Base-by-base conservation (phyloP, 768 basidiomycete species). In the Pleurotus ostreatus region DNA sequence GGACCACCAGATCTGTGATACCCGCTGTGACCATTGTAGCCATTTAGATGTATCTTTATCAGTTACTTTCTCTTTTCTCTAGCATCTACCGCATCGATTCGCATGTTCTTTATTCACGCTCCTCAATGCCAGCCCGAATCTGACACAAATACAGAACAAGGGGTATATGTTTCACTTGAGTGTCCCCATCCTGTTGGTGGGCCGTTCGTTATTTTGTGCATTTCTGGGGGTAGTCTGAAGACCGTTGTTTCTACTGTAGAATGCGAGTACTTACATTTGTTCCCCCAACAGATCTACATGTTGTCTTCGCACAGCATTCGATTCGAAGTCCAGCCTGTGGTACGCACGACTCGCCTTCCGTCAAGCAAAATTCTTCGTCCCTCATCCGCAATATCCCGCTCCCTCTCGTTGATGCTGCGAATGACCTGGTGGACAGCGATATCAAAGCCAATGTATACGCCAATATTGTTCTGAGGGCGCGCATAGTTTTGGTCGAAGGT, bases 31-130 rank as follows among this genome's bases (percentile, higher is more conserved):
- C n/a, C n/a, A 39, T 52, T 52, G 51, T 52, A 52, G 22, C 40
- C 37, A 26, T 52, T 52, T 52, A 52, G 51, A 52, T 52, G 51
- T 52, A 52, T 52, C 51, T 38, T 52, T 52, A 52, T 52, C 51
- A 49, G 49, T 49, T 49, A 52, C 26, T 49, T 37, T 47, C 26
- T 34, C 26, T 20, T 7, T 26, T 34, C 25, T 11, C 15, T 20
- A 23, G 16, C 46, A 26, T 47, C 46, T 47, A 49, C 49, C 22
- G 11, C 49, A 49, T 49, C 49, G 26, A 30, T 49, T 49, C 49
- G 49, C 46, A 47, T 49, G 2, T 49, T 47, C 25, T 15, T 47
- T 49, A 12, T 49, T 49, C 30, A 16, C 49, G 12, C 49, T 49
- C 3, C 11, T 8, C 30, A 34, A 34, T 34, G 11, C 30, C 3